Evolutionary conservation across 345 rosid species (phyloP).

Genomic region (Eucalyptus tenuipes): DNA sequence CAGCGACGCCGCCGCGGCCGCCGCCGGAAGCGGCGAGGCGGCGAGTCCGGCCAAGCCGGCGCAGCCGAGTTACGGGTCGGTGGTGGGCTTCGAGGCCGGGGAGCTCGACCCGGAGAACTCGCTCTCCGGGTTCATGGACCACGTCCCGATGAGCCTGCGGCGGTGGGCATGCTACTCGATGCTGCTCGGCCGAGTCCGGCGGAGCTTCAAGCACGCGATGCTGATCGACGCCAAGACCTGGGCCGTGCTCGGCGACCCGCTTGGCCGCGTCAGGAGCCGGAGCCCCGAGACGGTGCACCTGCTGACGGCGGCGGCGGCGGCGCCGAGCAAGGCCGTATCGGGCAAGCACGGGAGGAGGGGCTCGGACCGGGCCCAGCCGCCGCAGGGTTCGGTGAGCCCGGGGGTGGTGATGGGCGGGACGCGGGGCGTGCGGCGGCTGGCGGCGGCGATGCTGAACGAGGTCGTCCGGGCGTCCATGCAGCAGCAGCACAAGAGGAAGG

Average conservation of each 20-base stretch:
- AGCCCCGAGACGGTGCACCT: conserved; percentile 55
- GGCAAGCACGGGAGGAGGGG: conserved; percentile 14
- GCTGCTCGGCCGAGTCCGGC: conserved; percentile 73
- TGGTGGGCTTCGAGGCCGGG: conserved; percentile 60
- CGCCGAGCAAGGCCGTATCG: not conserved
- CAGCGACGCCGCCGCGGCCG: not conserved
- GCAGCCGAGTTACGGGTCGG: conserved; percentile 67
- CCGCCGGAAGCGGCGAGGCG: not conserved
- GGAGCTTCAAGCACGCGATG: conserved; percentile 66
- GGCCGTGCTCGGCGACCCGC: conserved; percentile 61
- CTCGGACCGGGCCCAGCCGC: conserved; percentile 20
- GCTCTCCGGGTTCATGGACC: conserved; percentile 64
- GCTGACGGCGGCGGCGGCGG: conserved; percentile 14
- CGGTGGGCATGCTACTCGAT: conserved; percentile 93
- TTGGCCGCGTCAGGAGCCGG: conserved; percentile 40
- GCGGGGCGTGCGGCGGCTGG: conserved; percentile 53
- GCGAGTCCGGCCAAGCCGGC: conserved; percentile 5
- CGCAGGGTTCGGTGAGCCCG: conserved; percentile 19
- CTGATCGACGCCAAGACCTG: conserved; percentile 42
- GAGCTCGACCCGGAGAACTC: conserved; percentile 93
- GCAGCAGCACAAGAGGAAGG: conserved; percentile 48
- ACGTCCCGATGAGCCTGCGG: conserved; percentile 53
- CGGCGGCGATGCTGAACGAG: conserved; percentile 54
- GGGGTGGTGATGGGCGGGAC: conserved; percentile 64
- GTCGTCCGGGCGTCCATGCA: conserved; percentile 58